Conservation (phyloP, 2,329 filamentous ascomycete genomes). For the Xylariaceae sp. region DNA sequence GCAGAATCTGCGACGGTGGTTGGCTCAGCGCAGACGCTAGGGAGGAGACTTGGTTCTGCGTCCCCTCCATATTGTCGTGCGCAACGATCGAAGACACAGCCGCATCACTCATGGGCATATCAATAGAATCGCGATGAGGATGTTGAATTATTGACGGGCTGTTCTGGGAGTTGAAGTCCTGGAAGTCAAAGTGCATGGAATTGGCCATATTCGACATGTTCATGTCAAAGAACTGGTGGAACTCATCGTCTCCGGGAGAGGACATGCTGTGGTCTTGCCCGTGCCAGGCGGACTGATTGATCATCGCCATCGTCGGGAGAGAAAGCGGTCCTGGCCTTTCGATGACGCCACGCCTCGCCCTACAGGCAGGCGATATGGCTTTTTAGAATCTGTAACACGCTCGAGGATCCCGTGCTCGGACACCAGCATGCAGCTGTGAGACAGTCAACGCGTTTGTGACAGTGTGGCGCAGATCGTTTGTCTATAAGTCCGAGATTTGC, state of each 20-base stretch:
- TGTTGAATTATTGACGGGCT: conserved; percentile 38
- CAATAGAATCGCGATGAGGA: conserved; percentile 38
- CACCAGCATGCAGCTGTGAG: not conserved
- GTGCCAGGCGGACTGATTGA: conserved; percentile 52
- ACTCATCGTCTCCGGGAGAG: conserved; percentile 52
- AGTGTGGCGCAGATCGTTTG: not conserved
- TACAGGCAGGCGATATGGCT: conserved; percentile 4
- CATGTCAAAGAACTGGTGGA: conserved; percentile 60
- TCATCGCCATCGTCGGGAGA: conserved; percentile 37
- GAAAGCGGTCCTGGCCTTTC: conserved; percentile 2
- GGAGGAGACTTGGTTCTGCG: conserved; percentile 43
- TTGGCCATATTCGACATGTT: conserved; percentile 50
- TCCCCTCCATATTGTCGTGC: conserved; percentile 32
- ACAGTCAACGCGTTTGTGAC: not conserved
- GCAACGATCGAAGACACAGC: conserved; percentile 37
- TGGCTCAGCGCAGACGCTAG: conserved; percentile 45
- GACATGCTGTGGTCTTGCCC: conserved; percentile 52
- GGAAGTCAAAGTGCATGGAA: conserved; percentile 55
- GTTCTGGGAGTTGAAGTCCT: conserved; percentile 44
- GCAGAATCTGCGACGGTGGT: conserved; percentile 41
- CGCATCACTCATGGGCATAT: conserved; percentile 47
- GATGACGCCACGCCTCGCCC: conserved; percentile 6
- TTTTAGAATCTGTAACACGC: conserved; percentile 2
- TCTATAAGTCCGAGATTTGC: not conserved
- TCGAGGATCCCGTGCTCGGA: not conserved